Base-by-base conservation (phyloP, 352 stramenopile species). In the Phytophthora crassamura region DNA sequence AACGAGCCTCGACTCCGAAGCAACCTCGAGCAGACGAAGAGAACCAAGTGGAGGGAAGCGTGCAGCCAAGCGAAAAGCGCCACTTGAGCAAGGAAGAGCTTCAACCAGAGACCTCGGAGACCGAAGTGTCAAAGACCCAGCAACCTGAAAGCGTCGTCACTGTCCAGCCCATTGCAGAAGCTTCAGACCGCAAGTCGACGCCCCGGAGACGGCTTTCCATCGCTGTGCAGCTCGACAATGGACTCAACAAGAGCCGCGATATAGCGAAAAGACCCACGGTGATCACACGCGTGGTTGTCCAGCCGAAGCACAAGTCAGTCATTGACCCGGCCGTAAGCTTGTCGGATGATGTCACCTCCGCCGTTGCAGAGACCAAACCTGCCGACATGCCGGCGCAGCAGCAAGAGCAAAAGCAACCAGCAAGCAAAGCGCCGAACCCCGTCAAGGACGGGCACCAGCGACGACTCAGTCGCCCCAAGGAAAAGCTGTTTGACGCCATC, bases 401-500 rank as follows among this genome's bases (percentile, higher is more conserved):
- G 18, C 65, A 68, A 18, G 32, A 66, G 16, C 14, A 68, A 28
- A 39, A 32, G 22, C 25, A 53, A 45, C 8, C 12, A 35, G 3
- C 15, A 42, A 50, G 25, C 16, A 70, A 70, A 12, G 14, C 18
- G 30, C 7, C 58, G 12, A 61, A 12, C 14, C 9, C 63, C 28
- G 10, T 36, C 0, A 67, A 74, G 28, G 51, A 59, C 28, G 14
- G 25, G 18, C 32, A 39, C 11, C 20, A 64, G 42, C 49, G 78
- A 39, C 69, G 54, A 39, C 53, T 80, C 22, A 90, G 82, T 76
- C 72, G 82, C 34, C 77, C 73, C 16, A 93, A 93, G 67, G 69
- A 90, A 50, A 90, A 88, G 59, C 71, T 93, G 15, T 67, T 91
- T 20, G 71, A 88, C 28, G 84, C 84, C 5, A 74, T 93, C 39